Evolutionary conservation across 352 stramenopile species (phyloP).

Genomic region (Globisporangium yorkense): DNA sequence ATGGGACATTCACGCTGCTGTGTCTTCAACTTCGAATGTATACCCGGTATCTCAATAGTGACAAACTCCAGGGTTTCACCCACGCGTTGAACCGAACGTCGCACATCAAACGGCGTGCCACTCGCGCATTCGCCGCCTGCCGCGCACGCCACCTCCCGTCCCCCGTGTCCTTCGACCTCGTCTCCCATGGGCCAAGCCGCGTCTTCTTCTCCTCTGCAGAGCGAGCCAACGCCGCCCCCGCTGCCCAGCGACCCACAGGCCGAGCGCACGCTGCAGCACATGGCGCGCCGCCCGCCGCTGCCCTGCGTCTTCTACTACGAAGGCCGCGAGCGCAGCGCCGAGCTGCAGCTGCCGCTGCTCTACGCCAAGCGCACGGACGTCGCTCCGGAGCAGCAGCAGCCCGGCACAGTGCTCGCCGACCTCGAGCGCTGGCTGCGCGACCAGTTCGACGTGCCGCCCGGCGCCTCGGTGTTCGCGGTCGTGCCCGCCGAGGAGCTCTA

Average conservation of each 20-base stretch:
- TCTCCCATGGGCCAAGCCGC: neutral
- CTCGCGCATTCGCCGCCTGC: neutral
- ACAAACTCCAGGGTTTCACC: neutral
- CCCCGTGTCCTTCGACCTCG: neutral
- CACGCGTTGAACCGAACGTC: too few species aligned
- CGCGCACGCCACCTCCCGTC: neutral
- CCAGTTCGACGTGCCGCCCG: conserved; percentile 43
- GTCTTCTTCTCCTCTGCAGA: neutral
- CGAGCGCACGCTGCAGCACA: conserved; percentile 12
- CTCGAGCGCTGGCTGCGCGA: conserved; percentile 68
- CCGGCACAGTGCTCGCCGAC: conserved; percentile 59
- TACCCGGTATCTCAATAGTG: neutral
- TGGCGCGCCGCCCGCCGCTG: conserved; percentile 39
- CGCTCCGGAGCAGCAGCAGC: conserved; percentile 1
- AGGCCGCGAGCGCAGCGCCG: conserved; percentile 28
- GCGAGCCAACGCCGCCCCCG: too few species aligned
- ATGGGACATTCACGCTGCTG: too few species aligned
- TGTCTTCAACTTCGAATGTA: neutral
- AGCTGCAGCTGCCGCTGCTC: conserved; percentile 61
- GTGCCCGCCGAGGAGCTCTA: conserved; percentile 73
- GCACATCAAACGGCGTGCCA: neutral
- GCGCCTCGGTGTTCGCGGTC: conserved; percentile 70
- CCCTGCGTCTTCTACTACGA: conserved; percentile 77
- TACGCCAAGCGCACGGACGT: conserved; percentile 30
- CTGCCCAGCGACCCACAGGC: conserved; percentile 1